phyloP scores from a whole-genome alignment of 2,329 filamentous ascomycete genomes.

The Cytospora piceae region DNA sequence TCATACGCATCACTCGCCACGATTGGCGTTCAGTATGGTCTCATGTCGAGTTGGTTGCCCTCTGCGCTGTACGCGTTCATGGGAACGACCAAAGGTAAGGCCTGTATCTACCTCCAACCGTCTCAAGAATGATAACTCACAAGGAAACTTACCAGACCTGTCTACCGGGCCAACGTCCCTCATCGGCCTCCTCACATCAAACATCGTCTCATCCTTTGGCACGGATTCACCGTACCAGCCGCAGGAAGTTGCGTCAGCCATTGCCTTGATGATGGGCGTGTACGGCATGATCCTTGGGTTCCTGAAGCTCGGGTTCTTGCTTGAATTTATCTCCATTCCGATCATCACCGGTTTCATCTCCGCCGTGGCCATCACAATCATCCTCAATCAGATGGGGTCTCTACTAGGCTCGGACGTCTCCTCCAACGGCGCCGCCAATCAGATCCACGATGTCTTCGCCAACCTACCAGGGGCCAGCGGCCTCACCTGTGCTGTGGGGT shows the following conservation, averaged over 20 bases:
- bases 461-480: conserved; percentile 61
- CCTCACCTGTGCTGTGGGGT: conserved; percentile 62
- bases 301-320: conserved; percentile 65
- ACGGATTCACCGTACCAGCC: conserved; percentile 51
- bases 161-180: conserved; percentile 68
- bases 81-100: conserved; percentile 63
- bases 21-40: conserved; percentile 62
- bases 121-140: conserved; percentile 18
- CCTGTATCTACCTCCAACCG: neutral
- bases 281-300: conserved; percentile 63
- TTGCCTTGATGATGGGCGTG: conserved; percentile 66
- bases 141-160: conserved; percentile 48
- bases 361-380: conserved; percentile 67
- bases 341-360: conserved; percentile 69
- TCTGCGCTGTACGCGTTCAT: conserved; percentile 61
- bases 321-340: conserved; percentile 68
- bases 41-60: conserved; percentile 64
- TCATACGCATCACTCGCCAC: conserved; percentile 66
- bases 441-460: conserved; percentile 62
- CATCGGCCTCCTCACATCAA: conserved; percentile 64
- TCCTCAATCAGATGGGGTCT: conserved; percentile 65
- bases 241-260: conserved; percentile 61
- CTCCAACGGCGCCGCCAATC: conserved; percentile 55
- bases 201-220: conserved; percentile 59
- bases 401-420: conserved; percentile 59